Evolutionary conservation across 2,329 filamentous ascomycete genomes (phyloP).

Genomic region (Clathrospora elynae): DNA sequence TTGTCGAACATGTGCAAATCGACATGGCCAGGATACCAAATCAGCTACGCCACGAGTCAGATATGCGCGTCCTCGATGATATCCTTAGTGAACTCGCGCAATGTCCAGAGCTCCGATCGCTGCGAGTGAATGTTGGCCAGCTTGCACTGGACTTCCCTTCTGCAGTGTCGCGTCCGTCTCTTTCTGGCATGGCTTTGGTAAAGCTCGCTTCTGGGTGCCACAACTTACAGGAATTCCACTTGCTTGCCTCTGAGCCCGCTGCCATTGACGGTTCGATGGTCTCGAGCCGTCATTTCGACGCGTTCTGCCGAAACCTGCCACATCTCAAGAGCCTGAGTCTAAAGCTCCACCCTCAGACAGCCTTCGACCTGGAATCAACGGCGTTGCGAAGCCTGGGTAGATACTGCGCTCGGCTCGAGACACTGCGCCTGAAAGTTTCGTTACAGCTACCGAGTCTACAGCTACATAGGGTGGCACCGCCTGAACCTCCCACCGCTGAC

Average conservation of each 20-base stretch:
- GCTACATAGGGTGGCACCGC: not conserved
- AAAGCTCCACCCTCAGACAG: conserved; percentile 37
- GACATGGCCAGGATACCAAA: conserved; percentile 37
- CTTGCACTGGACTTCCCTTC: conserved; percentile 37
- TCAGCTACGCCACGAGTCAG: conserved; percentile 16
- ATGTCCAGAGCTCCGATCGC: conserved; percentile 25
- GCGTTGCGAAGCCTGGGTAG: conserved; percentile 36
- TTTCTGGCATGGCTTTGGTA: conserved; percentile 29
- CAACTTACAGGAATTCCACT: conserved; percentile 31
- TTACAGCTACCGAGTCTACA: conserved; percentile 27
- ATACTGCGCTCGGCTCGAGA: conserved; percentile 33
- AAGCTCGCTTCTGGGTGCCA: conserved; percentile 30
- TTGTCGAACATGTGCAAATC: conserved; percentile 35
- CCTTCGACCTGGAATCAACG: conserved; percentile 27
- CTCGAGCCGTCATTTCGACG: conserved; percentile 32
- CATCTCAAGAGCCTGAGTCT: conserved; percentile 29
- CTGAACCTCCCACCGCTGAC: not conserved
- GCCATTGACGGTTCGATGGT: conserved; percentile 39
- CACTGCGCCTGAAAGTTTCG: conserved; percentile 35
- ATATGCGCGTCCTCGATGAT: conserved; percentile 30
- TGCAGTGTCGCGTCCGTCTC: conserved; percentile 18
- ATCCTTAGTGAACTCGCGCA: conserved; percentile 24
- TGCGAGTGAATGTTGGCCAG: conserved; percentile 35
- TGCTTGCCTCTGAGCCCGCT: conserved; percentile 34
- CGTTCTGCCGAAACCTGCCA: conserved; percentile 34